A percentile compares a stretch with the other conserved stretches of the same genome.
phyloP scores from a whole-genome alignment of 805 yeast genomes.

The Pichia cabralensis region DNA sequence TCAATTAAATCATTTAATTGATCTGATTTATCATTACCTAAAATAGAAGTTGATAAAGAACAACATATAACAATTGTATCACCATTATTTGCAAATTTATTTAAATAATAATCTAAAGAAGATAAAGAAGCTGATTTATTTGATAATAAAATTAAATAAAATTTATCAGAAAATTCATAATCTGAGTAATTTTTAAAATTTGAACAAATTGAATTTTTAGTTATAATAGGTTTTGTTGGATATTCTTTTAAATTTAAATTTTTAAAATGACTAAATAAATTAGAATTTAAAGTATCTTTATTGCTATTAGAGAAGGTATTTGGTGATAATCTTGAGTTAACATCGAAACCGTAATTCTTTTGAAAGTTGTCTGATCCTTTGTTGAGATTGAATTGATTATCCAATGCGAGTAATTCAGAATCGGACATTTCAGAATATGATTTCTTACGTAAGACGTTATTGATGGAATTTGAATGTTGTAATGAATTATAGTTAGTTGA shows the following conservation, averaged over 20 bases:
- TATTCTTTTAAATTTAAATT: slow-evolving; percentile 19
- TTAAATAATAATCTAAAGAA: slow-evolving; percentile 55
- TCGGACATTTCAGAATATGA: slow-evolving; percentile 42
- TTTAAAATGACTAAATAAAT: slow-evolving; percentile 5
- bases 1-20: slow-evolving; percentile 15
- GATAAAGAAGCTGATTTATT: slow-evolving; percentile 68
- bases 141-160: slow-evolving; percentile 42
- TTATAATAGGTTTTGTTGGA: slow-evolving; percentile 26
- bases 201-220: slow-evolving; percentile 26
- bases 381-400: slow-evolving; percentile 39
- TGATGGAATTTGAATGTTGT: slow-evolving; percentile 10
- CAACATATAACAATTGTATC: slow-evolving; percentile 49
- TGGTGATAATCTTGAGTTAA: slow-evolving; percentile 10
- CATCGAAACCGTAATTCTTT: slow-evolving; percentile 11
- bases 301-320: slow-evolving; percentile 8
- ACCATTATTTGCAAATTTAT: slow-evolving; percentile 43
- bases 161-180: slow-evolving; percentile 14
- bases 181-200: slow-evolving; percentile 29
- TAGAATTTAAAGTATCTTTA: slow-evolving; percentile 7
- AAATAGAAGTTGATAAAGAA: slow-evolving; percentile 15
- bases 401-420: slow-evolving; percentile 44
- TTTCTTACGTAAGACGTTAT: slow-evolving; percentile 26
- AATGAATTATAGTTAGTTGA: slow-evolving; percentile 6
- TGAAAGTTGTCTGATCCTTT: slow-evolving; percentile 31
- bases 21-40: slow-evolving; percentile 12